Evolutionary conservation across 2,329 filamentous ascomycete genomes (phyloP), one percentile per base, ranked within the genome.

Genomic region (Cercospora beticola): DNA sequence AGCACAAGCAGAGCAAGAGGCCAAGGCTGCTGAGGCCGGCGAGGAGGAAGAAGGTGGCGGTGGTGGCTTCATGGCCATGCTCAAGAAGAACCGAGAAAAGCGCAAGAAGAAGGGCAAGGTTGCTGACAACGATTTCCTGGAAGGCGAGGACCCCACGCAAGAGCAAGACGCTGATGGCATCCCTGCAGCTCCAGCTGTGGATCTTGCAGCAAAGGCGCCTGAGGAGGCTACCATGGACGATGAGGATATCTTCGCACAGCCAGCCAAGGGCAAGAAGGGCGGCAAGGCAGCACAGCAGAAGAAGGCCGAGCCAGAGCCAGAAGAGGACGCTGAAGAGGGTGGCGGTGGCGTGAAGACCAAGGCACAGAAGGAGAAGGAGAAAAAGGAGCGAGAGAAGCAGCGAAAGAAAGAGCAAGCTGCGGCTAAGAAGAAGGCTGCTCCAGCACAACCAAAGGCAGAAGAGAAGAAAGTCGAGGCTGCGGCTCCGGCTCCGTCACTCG

Each of bases 301-400:
- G 46, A 85, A 84, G 16, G 85, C 83, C 3, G 85, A 84, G 36
- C 67, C 64, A n/a, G 85, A 85, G 23, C 84, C 82, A 18, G 75
- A 76, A 46, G 75, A 76, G 31, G 77, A 77, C 12, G 82, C 77
- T 16, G 85, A 82, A 26, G 87, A 80, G 7, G 85, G 84, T 4
- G 84, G 84, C 68, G 90, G 90, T 56, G 87, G 89, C 65, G 86
- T 98, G 60, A 89, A 98, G 83, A 97, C 93, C 46, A 99, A 98
- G 87, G 95, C 96, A 68, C 94, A 99, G 84, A 99, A 99, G 84
- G 95, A 99, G 81, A 97, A 93, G 82, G 86, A 94, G 77, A 98
- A 94, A 87, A 99, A 97, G 84, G 95, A 99, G 84, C 89, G 93
- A 70, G 95, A 99, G 85, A 99, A 99, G 88, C 92, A 95, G 83